Base-by-base conservation (phyloP, 768 basidiomycete species). In the Pisolithus sp. region DNA sequence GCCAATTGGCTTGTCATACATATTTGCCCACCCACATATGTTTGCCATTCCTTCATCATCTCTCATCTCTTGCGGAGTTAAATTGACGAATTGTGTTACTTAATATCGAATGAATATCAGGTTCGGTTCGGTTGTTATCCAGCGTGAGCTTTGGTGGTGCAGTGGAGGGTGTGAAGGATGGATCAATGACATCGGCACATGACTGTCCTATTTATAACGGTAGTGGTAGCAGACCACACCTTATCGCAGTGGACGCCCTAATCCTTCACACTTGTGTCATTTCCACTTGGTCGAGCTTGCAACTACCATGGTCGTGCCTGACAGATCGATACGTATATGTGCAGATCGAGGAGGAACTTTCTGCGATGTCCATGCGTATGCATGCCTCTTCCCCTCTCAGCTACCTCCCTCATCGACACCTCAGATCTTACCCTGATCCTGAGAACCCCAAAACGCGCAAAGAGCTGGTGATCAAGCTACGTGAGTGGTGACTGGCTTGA, bases 311-410 rank as follows among this genome's bases (percentile, higher is more conserved):
- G 56, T 61, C 52, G 67, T 89, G 44, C 85, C 86, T 20, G 82
- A 89, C 63, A 79, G 77, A 58, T 93, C 89, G 12, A 85, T 93
- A 52, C 79, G 83, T 49, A 90, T 93, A 55, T 90, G 88, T 59
- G 87, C 88, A 7, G 91, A 93, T 67, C 74, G 91, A 69, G 93
- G 93, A 34, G 93, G 93, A 5, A 96, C 92, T 0, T 95, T 93
- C 69, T 92, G 90, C 61, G 93, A 94, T 64, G 81, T 93, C 31
- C 82, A 91, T 66, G 89, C 89, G 79, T 86, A 58, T 57, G 81
- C 75, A 48, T 30, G 51, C 50, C 47, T 39, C 13, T 38, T 56
- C 44, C 38, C 9, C 18, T 7, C 17, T 18, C 18, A 28, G 28
- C 48, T 34, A 9, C 20, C 31, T 26, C 48, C 37, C 47, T 17